Evolutionary conservation across 2,329 filamentous ascomycete species (phyloP).

Genomic region (Calonectria montana): DNA sequence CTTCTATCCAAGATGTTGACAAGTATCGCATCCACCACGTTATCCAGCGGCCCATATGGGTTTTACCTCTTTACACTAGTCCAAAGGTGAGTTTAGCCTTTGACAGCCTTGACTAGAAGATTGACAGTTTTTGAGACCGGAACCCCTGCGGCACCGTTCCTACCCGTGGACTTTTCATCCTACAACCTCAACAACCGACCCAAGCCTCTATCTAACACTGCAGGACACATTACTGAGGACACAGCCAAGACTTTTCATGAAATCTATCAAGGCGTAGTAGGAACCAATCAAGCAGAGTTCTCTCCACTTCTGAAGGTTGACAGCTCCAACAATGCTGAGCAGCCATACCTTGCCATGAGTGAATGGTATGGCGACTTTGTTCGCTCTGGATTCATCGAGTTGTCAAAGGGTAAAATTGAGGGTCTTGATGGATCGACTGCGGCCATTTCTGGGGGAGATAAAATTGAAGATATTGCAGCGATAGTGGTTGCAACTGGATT

Average conservation of each 20-base stretch:
- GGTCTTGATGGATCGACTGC: slow-evolving; percentile 50
- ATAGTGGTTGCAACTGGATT: slow-evolving; percentile 84
- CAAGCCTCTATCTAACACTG: slow-evolving; percentile 68
- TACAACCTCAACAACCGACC: slow-evolving; percentile 76
- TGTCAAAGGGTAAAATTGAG: slow-evolving; percentile 60
- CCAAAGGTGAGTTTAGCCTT: slow-evolving; percentile 54
- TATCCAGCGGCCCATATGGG: slow-evolving; percentile 76
- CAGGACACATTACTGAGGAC: slow-evolving; percentile 72
- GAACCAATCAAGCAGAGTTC: slow-evolving; percentile 66
- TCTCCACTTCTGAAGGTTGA: slow-evolving; percentile 55
- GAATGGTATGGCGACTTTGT: slow-evolving; percentile 82
- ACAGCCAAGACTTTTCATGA: slow-evolving; percentile 65
- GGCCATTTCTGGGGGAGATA: slow-evolving; percentile 43
- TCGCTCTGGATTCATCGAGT: slow-evolving; percentile 68
- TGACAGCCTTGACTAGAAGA: fast-evolving
- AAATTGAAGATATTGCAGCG: slow-evolving; percentile 69
- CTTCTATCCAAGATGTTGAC: slow-evolving; percentile 54
- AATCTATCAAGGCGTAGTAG: slow-evolving; percentile 60
- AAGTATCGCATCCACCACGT: slow-evolving; percentile 75
- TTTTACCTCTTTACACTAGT: slow-evolving; percentile 70
- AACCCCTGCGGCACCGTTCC: slow-evolving; percentile 67
- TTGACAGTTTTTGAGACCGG: slow-evolving; percentile 46
- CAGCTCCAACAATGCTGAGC: slow-evolving; percentile 56
- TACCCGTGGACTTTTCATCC: slow-evolving; percentile 78
- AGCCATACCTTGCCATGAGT: slow-evolving; percentile 75